phyloP scores from a whole-genome alignment of 257 asterid species.

The Cruciata laevipes region DNA sequence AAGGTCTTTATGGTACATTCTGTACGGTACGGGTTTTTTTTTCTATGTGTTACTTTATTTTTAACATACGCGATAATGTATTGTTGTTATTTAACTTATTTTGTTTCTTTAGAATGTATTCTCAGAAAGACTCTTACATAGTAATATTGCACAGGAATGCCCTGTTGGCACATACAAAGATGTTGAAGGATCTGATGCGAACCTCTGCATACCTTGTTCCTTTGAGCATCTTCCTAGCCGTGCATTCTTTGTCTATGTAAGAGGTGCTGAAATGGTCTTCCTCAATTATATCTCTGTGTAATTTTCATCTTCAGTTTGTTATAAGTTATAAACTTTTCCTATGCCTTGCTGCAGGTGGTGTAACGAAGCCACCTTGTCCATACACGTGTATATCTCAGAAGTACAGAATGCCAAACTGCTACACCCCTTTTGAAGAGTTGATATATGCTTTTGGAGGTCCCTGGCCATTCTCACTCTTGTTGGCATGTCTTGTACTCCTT shows the following conservation, averaged over 20 bases:
- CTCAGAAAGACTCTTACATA: neutral
- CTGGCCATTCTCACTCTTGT: constrained; percentile 67
- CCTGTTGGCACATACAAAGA: constrained; percentile 80
- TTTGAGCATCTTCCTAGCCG: constrained; percentile 71
- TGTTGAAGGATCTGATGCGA: constrained; percentile 72
- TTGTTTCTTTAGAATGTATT: neutral
- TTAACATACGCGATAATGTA: no score
- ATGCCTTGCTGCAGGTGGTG: constrained; percentile 68
- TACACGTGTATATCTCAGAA: constrained; percentile 76
- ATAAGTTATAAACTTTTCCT: constrained; percentile 18
- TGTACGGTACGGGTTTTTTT: constrained; percentile 59
- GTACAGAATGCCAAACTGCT: constrained; percentile 78
- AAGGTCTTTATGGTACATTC: constrained; percentile 87
- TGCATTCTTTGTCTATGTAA: constrained; percentile 68
- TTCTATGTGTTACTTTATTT: constrained; percentile 6
- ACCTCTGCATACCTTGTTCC: constrained; percentile 71
- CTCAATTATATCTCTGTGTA: constrained; percentile 11
- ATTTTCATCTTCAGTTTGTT: constrained; percentile 2
- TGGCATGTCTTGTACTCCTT: constrained; percentile 57
- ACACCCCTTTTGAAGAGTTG: constrained; percentile 89
- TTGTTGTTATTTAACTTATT: no score
- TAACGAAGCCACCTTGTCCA: constrained; percentile 64
- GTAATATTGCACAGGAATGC: constrained; percentile 51
- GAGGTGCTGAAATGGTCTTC: constrained; percentile 50
- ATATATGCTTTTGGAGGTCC: constrained; percentile 92